Evolutionary conservation across 768 basidiomycete genomes (phyloP).

Genomic region (Amanita brunnescens): DNA sequence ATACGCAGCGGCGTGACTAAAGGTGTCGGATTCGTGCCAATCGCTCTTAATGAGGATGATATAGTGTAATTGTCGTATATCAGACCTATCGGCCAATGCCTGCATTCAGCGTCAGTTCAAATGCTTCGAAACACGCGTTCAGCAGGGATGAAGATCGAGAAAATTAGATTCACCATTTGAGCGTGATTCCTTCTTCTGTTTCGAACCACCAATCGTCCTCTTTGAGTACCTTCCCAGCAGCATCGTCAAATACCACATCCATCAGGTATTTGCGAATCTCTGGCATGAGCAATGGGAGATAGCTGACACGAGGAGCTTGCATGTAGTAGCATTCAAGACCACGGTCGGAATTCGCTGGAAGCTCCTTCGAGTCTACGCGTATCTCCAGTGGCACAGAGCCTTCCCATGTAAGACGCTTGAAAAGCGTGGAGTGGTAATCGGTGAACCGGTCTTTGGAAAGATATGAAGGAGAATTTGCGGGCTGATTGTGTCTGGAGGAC

Average conservation of each 20-base stretch:
- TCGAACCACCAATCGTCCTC: constrained; percentile 99
- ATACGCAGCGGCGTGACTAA: constrained; percentile 59
- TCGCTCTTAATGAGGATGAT: constrained; percentile 45
- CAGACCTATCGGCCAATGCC: constrained; percentile 98
- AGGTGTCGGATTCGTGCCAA: constrained; percentile 31
- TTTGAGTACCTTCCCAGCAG: constrained; percentile 61
- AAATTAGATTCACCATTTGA: constrained; percentile 68
- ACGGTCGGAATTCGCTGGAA: constrained; percentile 85
- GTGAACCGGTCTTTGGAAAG: constrained; percentile 29
- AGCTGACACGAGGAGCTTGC: constrained; percentile 86
- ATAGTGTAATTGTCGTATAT: constrained; percentile 83
- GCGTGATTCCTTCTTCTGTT: constrained; percentile 67
- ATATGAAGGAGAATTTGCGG: constrained; percentile 20
- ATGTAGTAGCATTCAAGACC: constrained; percentile 86
- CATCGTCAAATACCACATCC: constrained; percentile 89
- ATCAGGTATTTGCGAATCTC: constrained; percentile 84
- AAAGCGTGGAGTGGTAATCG: constrained; percentile 64
- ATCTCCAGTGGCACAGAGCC: constrained; percentile 86
- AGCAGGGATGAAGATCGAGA: background rate
- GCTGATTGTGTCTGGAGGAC: constrained; percentile 41
- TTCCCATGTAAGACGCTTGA: constrained; percentile 86
- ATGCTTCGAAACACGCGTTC: constrained; percentile 3
- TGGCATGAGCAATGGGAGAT: constrained; percentile 84
- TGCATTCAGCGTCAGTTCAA: constrained; percentile 22
- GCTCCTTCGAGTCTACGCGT: constrained; percentile 80